A percentile compares a stretch with the other conserved stretches of the same genome.
These are phyloP conservation scores for Tephrocybe sp. DNA, from an alignment of 768 basidiomycete genomes.

Conservation along the genomic window DNA sequence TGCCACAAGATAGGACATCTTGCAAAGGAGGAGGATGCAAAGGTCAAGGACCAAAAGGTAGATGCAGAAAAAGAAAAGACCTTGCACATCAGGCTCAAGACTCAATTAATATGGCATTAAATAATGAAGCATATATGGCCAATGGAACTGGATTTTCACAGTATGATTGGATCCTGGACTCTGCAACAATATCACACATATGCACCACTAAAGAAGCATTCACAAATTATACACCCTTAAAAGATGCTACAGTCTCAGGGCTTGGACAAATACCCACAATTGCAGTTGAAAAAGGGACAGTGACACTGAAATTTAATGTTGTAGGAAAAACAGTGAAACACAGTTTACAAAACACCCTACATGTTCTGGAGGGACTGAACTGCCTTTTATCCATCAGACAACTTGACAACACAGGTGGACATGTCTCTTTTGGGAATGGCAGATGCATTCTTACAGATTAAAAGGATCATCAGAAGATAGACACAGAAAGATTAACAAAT, in stretches of 20 bases:
- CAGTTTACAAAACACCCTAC: neutral
- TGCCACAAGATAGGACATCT: conserved; percentile 31
- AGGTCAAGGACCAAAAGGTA: too few species aligned
- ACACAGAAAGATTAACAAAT: too few species aligned
- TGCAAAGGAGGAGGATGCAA: conserved; percentile 25
- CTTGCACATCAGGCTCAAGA: neutral
- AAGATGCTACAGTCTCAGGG: too few species aligned
- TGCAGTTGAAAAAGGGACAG: conserved; percentile 6
- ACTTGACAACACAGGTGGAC: too few species aligned
- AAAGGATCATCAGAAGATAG: too few species aligned
- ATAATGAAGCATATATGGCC: neutral
- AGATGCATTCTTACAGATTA: too few species aligned
- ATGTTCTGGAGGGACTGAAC: too few species aligned
- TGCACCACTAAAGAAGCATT: conserved; percentile 18
- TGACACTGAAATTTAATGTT: neutral
- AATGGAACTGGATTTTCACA: conserved; percentile 10
- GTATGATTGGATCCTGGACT: conserved; percentile 25
- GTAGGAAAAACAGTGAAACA: neutral
- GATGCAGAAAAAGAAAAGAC: conserved; percentile 10
- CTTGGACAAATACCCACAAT: conserved; percentile 16
- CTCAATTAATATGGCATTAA: conserved; percentile 11
- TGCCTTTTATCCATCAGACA: too few species aligned
- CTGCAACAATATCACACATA: conserved; percentile 25
- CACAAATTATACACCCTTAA: too few species aligned
- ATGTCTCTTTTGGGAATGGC: too few species aligned